Base-by-base conservation (phyloP, 192 early-diverging fungal species). In the Umbelopsis vinacea region DNA sequence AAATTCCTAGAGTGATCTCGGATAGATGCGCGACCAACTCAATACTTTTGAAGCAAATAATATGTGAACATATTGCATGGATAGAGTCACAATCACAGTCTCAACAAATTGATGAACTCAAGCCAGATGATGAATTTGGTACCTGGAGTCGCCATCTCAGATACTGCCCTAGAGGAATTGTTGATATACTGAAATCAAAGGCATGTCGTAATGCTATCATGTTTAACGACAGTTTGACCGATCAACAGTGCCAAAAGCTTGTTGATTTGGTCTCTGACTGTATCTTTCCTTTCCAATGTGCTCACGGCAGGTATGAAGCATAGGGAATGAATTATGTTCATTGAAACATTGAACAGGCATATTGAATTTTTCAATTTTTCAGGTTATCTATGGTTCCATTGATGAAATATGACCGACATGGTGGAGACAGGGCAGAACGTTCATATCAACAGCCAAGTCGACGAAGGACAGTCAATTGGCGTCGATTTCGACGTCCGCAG, bases 161-260 rank as follows among this genome's bases (percentile, higher is more conserved):
- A 22, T 76, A 74, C 43, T 88, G 86, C 73, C 92, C 92, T 6
- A 81, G 78, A 52, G 87, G 84, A 12, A 86, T 93, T 9, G 53
- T 91, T 48, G 89, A 92, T 33, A 86, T 93, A 33, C 68, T 92
- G 40, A 89, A 91, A 52, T 92, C 90, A 7, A 93, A 92, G 68
- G 90, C 92, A 11, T 94, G 92, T 76, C 78, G 90, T 66, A 78
- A 76, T 74, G 90, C 92, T 12, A 91, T 94, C 24, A 92, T 88
- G 88, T 94, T 94, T 76, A 91, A 91, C 46, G 90, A 92, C 48
- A 68, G 63, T 21, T 78, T 94, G 3, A 74, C 82, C 0, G 14
- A 71, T 9, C 60, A 71, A 4, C 74, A 85, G 46, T 93, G 91
- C 78, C 52, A 75, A 55, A 38, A 68, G 14, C 60, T 94, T n/a